phyloP scores from a whole-genome alignment of 2,329 filamentous ascomycete genomes.

The Stagonosporopsis tanaceti region DNA sequence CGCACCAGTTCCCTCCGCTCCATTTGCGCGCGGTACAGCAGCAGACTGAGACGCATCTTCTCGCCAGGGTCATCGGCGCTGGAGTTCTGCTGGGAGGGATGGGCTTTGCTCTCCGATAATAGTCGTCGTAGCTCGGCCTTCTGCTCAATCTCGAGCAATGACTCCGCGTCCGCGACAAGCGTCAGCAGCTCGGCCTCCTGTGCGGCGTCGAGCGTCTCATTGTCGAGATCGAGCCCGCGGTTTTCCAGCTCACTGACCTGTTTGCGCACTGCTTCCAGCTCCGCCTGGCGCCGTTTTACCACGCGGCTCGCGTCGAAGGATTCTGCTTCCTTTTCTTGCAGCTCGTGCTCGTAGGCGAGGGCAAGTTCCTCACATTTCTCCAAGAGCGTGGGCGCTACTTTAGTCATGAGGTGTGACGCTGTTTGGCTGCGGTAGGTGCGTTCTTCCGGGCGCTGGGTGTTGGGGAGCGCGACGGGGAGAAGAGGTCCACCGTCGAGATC shows the following conservation, averaged over 20 bases:
- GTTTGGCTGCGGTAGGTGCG: constrained; percentile 54
- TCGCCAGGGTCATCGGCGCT: constrained; percentile 45
- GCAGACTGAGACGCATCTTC: constrained; percentile 65
- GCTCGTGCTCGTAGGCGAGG: constrained; percentile 72
- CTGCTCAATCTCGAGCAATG: constrained; percentile 56
- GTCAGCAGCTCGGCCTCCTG: constrained; percentile 50
- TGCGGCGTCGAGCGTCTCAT: constrained; percentile 44
- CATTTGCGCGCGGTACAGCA: constrained; percentile 64
- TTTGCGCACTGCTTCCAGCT: constrained; percentile 68
- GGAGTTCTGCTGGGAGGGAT: constrained; percentile 37
- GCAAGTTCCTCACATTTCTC: constrained; percentile 56
- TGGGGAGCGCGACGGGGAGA: constrained; percentile 37
- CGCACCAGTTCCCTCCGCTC: constrained; percentile 70
- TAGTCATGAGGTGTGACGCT: constrained; percentile 67
- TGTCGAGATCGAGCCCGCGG: constrained; percentile 38
- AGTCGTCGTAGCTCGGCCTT: constrained; percentile 48
- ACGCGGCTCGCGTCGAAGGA: constrained; percentile 57
- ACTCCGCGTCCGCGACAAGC: constrained; percentile 51
- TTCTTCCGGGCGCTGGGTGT: constrained; percentile 30
- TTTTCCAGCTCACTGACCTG: constrained; percentile 64
- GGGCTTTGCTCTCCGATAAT: constrained; percentile 27
- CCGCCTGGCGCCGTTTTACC: constrained; percentile 68
- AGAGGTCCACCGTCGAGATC: constrained; percentile 34
- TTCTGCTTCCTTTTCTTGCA: constrained; percentile 72
- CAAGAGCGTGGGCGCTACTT: constrained; percentile 66